A percentile compares a stretch with the other conserved stretches of the same genome.
Evolutionary conservation across 2,329 filamentous ascomycete species (phyloP).

Genomic region (Colletotrichum coccodes): DNA sequence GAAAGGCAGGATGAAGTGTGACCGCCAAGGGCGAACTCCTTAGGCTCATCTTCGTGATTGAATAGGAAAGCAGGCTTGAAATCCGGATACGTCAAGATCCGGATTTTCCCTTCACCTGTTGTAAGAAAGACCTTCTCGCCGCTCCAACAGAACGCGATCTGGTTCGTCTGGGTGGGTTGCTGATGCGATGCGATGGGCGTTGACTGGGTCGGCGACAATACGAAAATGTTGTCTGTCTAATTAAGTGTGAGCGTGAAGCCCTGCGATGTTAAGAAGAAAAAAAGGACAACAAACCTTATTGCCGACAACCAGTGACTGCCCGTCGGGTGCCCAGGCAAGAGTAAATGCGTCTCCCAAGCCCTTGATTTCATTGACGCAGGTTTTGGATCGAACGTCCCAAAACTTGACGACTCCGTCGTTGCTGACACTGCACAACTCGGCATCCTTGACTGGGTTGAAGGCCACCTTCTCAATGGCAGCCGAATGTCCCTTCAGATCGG

Average conservation of each 20-base stretch:
- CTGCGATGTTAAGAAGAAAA: not conserved
- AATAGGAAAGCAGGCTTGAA: conserved; percentile 66
- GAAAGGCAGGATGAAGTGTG: conserved; percentile 80
- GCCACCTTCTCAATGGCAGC: conserved; percentile 78
- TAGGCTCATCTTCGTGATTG: conserved; percentile 54
- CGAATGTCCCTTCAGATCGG: conserved; percentile 76
- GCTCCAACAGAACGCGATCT: conserved; percentile 79
- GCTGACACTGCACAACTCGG: conserved; percentile 80
- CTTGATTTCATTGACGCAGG: conserved; percentile 75
- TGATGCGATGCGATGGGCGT: conserved; percentile 67
- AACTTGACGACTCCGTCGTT: conserved; percentile 80
- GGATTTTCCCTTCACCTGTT: conserved; percentile 75
- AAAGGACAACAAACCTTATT: conserved; percentile 67
- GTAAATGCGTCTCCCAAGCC: conserved; percentile 75
- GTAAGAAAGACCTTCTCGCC: conserved; percentile 77
- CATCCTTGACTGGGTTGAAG: conserved; percentile 81
- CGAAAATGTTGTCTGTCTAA: conserved; percentile 70
- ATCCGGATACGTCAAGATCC: conserved; percentile 75
- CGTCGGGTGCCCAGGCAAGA: conserved; percentile 79
- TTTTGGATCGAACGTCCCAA: conserved; percentile 82
- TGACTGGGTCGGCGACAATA: conserved; percentile 69
- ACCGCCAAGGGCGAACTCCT: conserved; percentile 72
- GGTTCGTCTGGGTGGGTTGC: conserved; percentile 74
- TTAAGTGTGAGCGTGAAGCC: not conserved
- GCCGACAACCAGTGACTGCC: conserved; percentile 75